Conservation (phyloP, 257 asterid genomes). For the Echites panduratus region DNA sequence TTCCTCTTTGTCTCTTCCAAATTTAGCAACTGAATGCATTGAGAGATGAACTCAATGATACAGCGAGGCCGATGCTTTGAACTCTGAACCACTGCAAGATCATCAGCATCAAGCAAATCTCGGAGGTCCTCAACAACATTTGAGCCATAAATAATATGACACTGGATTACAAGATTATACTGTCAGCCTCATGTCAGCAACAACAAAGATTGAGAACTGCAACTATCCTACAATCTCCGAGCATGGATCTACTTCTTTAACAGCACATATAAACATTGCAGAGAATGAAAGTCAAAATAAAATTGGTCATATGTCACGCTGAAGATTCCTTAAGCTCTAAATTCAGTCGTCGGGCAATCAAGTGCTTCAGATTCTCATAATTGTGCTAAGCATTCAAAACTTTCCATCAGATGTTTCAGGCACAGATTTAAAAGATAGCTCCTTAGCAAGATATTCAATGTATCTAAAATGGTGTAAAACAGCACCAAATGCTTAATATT, state of each 20-base stretch:
- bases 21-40: conserved; percentile 60
- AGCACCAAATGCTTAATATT: neutral
- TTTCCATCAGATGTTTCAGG: neutral
- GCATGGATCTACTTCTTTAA: neutral
- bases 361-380: neutral
- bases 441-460: too few relatives aligned
- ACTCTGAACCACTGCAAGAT: conserved; percentile 59
- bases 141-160: conserved; percentile 69
- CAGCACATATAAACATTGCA: neutral
- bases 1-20: conserved; percentile 59
- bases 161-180: conserved; percentile 48
- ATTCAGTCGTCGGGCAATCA: neutral
- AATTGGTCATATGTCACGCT: neutral
- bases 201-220: neutral
- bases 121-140: conserved; percentile 61
- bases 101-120: conserved; percentile 63
- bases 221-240: neutral
- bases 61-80: conserved; percentile 87
- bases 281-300: neutral
- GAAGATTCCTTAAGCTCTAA: neutral
- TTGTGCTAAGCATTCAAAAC: neutral
- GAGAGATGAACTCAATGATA: conserved; percentile 86
- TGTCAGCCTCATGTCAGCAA: neutral
- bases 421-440: neutral
- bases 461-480: neutral